phyloP scores from a whole-genome alignment of 2,329 filamentous ascomycete genomes.

The Pseudogymnoascus sp. region DNA sequence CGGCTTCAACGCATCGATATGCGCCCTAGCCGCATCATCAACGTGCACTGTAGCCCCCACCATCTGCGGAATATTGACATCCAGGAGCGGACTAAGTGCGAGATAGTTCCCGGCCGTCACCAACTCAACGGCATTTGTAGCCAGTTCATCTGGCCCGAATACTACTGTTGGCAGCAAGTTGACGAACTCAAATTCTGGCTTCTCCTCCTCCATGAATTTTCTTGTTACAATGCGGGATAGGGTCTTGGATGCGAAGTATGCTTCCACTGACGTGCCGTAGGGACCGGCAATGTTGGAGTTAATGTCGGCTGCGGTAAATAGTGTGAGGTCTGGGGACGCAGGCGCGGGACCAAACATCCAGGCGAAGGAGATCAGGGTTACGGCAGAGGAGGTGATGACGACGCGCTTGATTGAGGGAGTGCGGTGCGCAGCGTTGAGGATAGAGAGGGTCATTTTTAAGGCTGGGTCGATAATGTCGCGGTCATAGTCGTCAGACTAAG shows the following conservation, averaged over 20 bases:
- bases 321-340: conserved; percentile 15
- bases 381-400: conserved; percentile 23
- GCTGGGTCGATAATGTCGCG: conserved; percentile 20
- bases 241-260: conserved; percentile 27
- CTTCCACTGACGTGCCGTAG: conserved; percentile 20
- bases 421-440: conserved; percentile 19
- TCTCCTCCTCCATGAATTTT: conserved; percentile 20
- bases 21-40: conserved; percentile 19
- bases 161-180: conserved; percentile 18
- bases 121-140: conserved; percentile 14
- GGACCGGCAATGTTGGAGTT: conserved; percentile 12
- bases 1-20: conserved; percentile 18
- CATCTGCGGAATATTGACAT: conserved; percentile 12
- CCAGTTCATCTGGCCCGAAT: conserved; percentile 17
- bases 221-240: conserved; percentile 22
- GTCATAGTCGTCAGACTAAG: conserved; percentile 18
- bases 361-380: conserved; percentile 21
- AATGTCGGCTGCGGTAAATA: conserved; percentile 18
- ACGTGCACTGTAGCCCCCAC: conserved; percentile 18
- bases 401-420: conserved; percentile 19
- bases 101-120: neutral
- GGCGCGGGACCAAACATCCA: conserved; percentile 17
- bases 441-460: conserved; percentile 16
- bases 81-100: conserved; percentile 11
- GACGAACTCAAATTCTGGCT: conserved; percentile 17